Evolutionary conservation across 108 stramenopile species (phyloP).

Genomic region (Cyclotella cryptica): DNA sequence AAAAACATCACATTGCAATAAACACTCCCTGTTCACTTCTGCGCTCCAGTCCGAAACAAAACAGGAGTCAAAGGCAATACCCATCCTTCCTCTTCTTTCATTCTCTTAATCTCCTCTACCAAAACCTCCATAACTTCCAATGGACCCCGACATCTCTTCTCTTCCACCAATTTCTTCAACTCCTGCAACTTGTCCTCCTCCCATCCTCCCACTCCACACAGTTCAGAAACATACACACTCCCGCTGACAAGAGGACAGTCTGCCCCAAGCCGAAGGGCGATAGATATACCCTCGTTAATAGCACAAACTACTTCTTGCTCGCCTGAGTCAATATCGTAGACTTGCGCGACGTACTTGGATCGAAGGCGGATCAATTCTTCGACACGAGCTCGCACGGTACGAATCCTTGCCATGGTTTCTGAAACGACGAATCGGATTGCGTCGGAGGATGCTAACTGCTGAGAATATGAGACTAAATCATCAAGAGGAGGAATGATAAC

Average conservation of each 20-base stretch:
- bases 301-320: constrained; percentile 74
- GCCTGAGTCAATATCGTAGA: constrained; percentile 35
- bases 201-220: constrained; percentile 73
- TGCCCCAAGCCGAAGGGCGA: constrained; percentile 56
- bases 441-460: constrained; percentile 42
- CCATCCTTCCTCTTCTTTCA: constrained; percentile 44
- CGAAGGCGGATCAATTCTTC: constrained; percentile 56
- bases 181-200: constrained; percentile 43
- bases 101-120: constrained; percentile 44
- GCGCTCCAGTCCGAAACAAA: neutral
- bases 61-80: constrained; percentile 50
- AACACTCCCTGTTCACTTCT: too few species aligned
- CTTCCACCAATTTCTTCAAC: constrained; percentile 39
- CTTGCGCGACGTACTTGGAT: constrained; percentile 55
- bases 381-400: constrained; percentile 51
- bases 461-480: constrained; percentile 60
- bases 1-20: neutral
- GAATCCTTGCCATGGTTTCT: constrained; percentile 66
- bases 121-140: constrained; percentile 60
- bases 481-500: constrained; percentile 59
- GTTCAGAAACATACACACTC: constrained; percentile 57
- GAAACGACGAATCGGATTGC: constrained; percentile 67
- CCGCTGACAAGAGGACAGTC: constrained; percentile 59
- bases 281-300: constrained; percentile 68
- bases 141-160: constrained; percentile 43